Evolutionary conservation across 306 rosid species (phyloP).

Genomic region (Quercus bicolor): DNA sequence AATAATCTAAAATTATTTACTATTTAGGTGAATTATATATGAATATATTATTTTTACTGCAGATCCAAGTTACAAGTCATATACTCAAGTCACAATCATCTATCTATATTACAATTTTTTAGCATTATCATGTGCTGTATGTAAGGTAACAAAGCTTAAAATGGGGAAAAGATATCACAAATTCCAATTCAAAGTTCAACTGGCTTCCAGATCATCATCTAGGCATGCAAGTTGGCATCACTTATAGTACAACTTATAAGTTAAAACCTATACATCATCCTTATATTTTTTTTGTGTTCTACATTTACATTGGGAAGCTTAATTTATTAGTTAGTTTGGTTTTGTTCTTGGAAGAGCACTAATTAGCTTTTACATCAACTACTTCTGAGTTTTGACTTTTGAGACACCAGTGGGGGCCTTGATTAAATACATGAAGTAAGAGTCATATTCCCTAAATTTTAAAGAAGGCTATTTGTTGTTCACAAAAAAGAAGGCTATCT

Average conservation of each 20-base stretch:
- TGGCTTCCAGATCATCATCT: too few relatives aligned
- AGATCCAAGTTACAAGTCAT: not conserved
- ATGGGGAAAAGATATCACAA: too few relatives aligned
- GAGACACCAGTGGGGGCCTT: not conserved
- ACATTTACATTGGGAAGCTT: not conserved
- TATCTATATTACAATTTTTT: too few relatives aligned
- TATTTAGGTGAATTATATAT: too few relatives aligned
- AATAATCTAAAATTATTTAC: too few relatives aligned
- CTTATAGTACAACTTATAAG: not conserved
- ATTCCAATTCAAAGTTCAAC: too few relatives aligned
- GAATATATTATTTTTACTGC: not conserved
- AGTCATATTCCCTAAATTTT: not conserved
- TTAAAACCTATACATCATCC: not conserved
- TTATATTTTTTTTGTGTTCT: not conserved
- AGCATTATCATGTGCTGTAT: too few relatives aligned
- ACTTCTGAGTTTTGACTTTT: too few relatives aligned
- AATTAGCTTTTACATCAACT: too few relatives aligned
- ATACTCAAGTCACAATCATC: too few relatives aligned
- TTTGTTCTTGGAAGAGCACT: too few relatives aligned
- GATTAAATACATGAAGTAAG: not conserved
- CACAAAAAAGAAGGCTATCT: not conserved
- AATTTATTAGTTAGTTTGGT: not conserved
- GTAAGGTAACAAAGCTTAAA: too few relatives aligned
- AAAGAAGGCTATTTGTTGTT: not conserved
- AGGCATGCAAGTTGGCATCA: not conserved